These are phyloP conservation scores for Akanthomyces dipterigenus DNA, from an alignment of 2,329 filamentous ascomycete genomes.

Conservation along the genomic window DNA sequence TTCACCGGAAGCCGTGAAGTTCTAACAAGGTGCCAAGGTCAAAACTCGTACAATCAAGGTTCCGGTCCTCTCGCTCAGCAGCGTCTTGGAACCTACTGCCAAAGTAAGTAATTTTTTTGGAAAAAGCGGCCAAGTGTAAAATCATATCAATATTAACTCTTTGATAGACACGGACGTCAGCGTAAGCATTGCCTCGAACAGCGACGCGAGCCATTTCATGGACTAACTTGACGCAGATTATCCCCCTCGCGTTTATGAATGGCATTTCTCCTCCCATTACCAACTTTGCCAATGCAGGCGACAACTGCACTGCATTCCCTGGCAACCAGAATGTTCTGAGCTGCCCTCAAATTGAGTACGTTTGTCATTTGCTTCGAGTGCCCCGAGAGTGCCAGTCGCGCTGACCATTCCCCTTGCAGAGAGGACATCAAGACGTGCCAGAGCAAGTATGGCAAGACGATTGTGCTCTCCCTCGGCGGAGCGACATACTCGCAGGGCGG, in stretches of 20 bases:
- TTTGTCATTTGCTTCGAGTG: background rate
- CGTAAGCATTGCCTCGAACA: constrained; percentile 23
- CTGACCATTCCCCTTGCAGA: constrained; percentile 19
- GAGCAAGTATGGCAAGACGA: constrained; percentile 55
- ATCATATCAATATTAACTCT: constrained; percentile 14
- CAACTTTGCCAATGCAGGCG: constrained; percentile 60
- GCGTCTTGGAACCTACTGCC: constrained; percentile 51
- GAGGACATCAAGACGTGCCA: constrained; percentile 56
- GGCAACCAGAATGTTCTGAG: constrained; percentile 48
- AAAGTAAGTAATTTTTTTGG: constrained; percentile 36
- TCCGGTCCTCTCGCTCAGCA: constrained; percentile 42
- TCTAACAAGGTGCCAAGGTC: constrained; percentile 29
- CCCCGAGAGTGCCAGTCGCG: background rate
- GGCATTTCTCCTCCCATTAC: constrained; percentile 47
- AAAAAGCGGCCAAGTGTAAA: too few species aligned
- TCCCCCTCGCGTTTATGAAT: constrained; percentile 58
- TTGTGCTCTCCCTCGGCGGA: constrained; percentile 66
- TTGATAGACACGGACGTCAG: constrained; percentile 38
- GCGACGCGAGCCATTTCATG: background rate
- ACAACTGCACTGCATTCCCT: constrained; percentile 52
- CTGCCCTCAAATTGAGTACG: constrained; percentile 60
- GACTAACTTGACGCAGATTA: constrained; percentile 31
- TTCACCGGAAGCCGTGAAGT: background rate
- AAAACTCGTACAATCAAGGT: constrained; percentile 52
- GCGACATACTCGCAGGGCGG: constrained; percentile 64